A percentile compares a stretch with the other conserved stretches of the same genome.
Conservation (phyloP, 805 yeast species). For the Metschnikowia baotianmanensis region DNA sequence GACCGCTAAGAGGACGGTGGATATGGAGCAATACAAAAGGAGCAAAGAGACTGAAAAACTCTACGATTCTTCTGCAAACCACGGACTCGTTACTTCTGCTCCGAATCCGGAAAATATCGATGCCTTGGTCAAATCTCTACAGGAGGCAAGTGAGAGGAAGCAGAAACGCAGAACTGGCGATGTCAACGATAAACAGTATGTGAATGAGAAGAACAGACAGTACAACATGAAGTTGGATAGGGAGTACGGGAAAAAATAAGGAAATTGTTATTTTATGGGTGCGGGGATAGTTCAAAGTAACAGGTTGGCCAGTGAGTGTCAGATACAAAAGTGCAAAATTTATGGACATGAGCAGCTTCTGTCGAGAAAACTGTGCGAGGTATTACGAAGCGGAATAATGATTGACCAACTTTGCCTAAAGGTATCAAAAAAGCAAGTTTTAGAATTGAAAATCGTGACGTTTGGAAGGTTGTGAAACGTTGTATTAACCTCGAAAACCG, state of each 20-base stretch:
- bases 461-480: no score
- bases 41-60: background rate
- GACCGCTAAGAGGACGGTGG: constrained; percentile 34
- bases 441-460: no score
- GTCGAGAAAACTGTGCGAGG: no score
- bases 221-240: constrained; percentile 61
- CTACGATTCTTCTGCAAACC: background rate
- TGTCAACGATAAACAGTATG: constrained; percentile 41
- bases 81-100: background rate
- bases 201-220: constrained; percentile 71
- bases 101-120: constrained; percentile 12
- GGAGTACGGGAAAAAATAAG: constrained; percentile 14
- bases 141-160: constrained; percentile 35
- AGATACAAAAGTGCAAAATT: background rate
- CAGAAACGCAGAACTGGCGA: constrained; percentile 36
- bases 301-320: background rate
- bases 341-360: no score
- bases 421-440: no score
- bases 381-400: no score
- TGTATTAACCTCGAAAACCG: no score
- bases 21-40: constrained; percentile 41
- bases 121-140: constrained; percentile 30
- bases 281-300: no score
- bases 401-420: no score
- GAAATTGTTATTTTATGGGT: background rate